Conservation (phyloP, 2,329 filamentous ascomycete species). For the Alternaria alternata region DNA sequence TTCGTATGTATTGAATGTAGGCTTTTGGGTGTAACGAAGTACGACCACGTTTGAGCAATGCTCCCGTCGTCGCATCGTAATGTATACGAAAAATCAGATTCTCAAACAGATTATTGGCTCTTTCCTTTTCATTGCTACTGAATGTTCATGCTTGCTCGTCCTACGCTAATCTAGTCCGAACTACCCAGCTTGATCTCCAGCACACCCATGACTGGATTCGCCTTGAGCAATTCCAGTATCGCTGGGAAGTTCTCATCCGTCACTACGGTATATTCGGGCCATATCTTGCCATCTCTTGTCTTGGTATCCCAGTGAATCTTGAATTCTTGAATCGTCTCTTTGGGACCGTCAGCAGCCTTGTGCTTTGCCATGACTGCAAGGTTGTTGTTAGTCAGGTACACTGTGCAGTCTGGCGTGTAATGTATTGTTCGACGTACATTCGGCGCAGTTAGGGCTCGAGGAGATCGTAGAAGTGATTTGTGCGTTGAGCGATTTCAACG, state of each 20-base stretch:
- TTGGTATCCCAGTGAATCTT: conserved; percentile 43
- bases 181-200: conserved; percentile 45
- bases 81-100: not conserved
- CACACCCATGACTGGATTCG: conserved; percentile 37
- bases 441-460: conserved; percentile 39
- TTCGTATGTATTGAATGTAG: conserved; percentile 5
- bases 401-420: not conserved
- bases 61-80: not conserved
- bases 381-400: not conserved
- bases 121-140: not conserved
- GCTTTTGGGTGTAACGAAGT: conserved; percentile 4
- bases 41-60: not conserved
- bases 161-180: conserved; percentile 3
- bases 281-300: conserved; percentile 40
- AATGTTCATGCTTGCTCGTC: not conserved
- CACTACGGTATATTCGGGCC: conserved; percentile 47
- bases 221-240: conserved; percentile 40
- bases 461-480: conserved; percentile 37
- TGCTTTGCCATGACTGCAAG: conserved; percentile 43
- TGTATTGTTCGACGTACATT: conserved; percentile 29
- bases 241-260: conserved; percentile 43
- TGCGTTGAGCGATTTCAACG: conserved; percentile 44
- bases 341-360: conserved; percentile 29
- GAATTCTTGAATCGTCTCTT: conserved; percentile 41
- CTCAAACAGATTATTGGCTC: not conserved